Evolutionary conservation across 2,329 filamentous ascomycete genomes (phyloP), one percentile per base, ranked within the genome.

Genomic region (Beauveria sp.): DNA sequence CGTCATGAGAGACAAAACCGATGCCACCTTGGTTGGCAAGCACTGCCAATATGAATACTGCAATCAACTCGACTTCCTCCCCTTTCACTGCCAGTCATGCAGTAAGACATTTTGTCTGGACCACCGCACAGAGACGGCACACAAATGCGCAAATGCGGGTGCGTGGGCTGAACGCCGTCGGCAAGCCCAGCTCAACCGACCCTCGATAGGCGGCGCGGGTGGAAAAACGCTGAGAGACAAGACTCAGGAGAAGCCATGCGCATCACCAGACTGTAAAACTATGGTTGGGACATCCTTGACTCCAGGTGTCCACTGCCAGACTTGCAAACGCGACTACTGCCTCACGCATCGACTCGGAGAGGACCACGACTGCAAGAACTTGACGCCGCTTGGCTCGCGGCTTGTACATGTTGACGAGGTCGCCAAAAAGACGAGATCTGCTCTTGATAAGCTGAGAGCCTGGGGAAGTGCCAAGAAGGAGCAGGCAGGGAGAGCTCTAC

Each of bases 41-140:
- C 92, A 97, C 79, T 99, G 94, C 82, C 86, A 97, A 74, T 88
- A 90, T 76, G 80, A 88, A 66, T 96, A 91, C 80, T 99, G 94
- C 80, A 89, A 92, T 72, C 90, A 94, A 71, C 89, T 97, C 63
- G 94, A 97, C 76, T 97, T 99, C 74, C 85, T 99, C 5, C 94
- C 94, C 4, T 97, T 97, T 75, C 83, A 86, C 70, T 99, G 94
- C 78, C 90, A 96, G 72, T 94, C 90, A 67, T 99, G 94, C 77
- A 83, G 73, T 65, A 83, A 84, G 62, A 93, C 89, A 18, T 99
- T 87, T 78, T 99, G 96, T 73, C 88, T 96, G 66, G 93, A 97
- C 71, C 94, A 99, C 80, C 90, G 93, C 60, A 88, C 86, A 69
- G 93, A 97, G 77, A 84, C 85, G 22, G 78, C 90, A 0, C 96